phyloP scores from a whole-genome alignment of 208 protist species.

The Zelonia costaricensis region DNA sequence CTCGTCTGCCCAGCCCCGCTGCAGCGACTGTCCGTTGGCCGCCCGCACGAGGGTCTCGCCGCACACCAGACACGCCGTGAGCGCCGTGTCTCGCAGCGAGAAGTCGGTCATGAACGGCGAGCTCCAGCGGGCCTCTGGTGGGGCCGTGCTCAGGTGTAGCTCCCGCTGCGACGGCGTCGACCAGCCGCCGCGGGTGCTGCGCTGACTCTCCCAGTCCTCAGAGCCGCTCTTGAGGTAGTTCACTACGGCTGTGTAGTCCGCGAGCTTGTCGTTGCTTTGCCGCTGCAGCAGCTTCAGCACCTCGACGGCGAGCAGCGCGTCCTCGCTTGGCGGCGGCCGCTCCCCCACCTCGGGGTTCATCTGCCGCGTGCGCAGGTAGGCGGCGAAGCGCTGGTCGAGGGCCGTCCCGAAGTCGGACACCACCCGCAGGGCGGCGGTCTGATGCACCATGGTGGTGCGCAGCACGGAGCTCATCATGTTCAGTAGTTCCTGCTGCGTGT shows the following conservation, averaged over 20 bases:
- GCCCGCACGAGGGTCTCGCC: constrained; percentile 26
- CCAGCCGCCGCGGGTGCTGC: too few relatives aligned
- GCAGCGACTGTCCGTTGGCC: constrained; percentile 11
- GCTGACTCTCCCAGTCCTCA: too few relatives aligned
- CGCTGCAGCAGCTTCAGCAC: constrained; percentile 15
- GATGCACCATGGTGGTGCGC: constrained; percentile 24
- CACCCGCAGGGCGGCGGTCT: constrained; percentile 8
- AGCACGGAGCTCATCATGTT: constrained; percentile 31
- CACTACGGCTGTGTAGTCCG: not conserved
- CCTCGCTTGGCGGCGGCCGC: constrained; percentile 2
- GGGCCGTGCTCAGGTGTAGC: too few relatives aligned
- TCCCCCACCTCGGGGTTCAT: constrained; percentile 8
- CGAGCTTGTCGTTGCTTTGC: not conserved
- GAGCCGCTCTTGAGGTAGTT: too few relatives aligned
- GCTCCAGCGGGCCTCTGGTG: not conserved
- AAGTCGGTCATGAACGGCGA: constrained; percentile 14
- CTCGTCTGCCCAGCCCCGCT: not conserved
- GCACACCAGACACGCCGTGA: constrained; percentile 20
- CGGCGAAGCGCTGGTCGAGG: constrained; percentile 4
- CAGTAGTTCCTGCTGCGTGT: constrained; percentile 28
- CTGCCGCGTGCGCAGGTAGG: constrained; percentile 19
- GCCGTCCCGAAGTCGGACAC: not conserved
- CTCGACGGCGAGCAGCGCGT: constrained; percentile 18
- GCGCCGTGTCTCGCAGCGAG: constrained; percentile 19
- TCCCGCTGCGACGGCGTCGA: too few relatives aligned